A percentile compares a stretch with the other conserved stretches of the same genome.
phyloP scores from a whole-genome alignment of 2,329 filamentous ascomycete genomes.

The Cryphonectria carpinicola region DNA sequence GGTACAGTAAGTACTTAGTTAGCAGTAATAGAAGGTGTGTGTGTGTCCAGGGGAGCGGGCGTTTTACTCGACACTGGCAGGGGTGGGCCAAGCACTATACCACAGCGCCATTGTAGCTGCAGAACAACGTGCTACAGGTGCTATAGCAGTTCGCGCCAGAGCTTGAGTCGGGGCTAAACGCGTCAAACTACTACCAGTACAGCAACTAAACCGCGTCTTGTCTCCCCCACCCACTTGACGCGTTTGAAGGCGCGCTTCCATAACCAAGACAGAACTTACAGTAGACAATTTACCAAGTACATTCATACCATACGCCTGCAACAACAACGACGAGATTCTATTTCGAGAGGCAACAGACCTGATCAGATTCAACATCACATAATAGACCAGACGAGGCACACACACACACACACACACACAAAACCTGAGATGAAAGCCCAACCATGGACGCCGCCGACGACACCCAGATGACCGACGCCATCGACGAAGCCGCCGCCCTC shows the following conservation, averaged over 20 bases:
- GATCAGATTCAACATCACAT: not conserved
- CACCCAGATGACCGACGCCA: slow-evolving; percentile 41
- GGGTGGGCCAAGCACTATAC: not conserved
- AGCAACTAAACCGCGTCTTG: not conserved
- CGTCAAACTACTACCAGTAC: not conserved
- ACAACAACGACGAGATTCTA: not conserved
- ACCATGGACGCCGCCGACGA: slow-evolving; percentile 48
- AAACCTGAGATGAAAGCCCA: not conserved
- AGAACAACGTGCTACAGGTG: not conserved
- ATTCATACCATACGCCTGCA: not conserved
- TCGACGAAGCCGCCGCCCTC: slow-evolving; percentile 36
- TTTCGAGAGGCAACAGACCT: not conserved
- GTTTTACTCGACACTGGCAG: not conserved
- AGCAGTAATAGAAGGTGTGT: not conserved
- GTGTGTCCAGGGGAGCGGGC: not conserved
- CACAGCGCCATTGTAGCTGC: not conserved
- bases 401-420: not conserved
- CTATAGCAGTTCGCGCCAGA: not conserved
- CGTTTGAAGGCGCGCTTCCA: not conserved
- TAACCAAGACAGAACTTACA: not conserved
- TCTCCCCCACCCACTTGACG: not conserved
- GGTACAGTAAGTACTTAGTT: not conserved
- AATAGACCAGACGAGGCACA: not conserved
- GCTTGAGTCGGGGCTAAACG: not conserved
- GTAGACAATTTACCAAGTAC: not conserved